These are phyloP conservation scores for Diaporthe batatas DNA, from an alignment of 2,329 filamentous ascomycete species.

Conservation along the genomic window DNA sequence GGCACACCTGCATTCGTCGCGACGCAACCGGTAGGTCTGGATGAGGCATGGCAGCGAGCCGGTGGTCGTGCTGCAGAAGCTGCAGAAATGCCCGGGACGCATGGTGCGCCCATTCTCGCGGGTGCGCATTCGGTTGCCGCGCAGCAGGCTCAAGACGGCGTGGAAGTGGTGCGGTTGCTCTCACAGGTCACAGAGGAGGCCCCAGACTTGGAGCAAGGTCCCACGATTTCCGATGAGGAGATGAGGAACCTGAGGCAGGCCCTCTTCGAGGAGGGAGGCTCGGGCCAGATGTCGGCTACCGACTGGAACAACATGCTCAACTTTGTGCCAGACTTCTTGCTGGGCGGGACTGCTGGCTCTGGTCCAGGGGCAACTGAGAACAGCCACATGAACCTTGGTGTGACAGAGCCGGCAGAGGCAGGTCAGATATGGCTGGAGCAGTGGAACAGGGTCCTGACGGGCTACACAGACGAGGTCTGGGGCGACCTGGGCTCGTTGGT, in stretches of 20 bases:
- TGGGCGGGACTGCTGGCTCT: slow-evolving; percentile 44
- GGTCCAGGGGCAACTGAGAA: slow-evolving; percentile 42
- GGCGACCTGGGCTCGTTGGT: slow-evolving; percentile 71
- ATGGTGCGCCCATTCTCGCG: not conserved
- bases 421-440: slow-evolving; percentile 64
- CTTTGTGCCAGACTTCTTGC: slow-evolving; percentile 62
- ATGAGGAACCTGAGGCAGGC: slow-evolving; percentile 52
- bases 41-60: slow-evolving; percentile 42
- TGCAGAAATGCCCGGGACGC: not conserved
- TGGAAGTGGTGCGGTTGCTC: slow-evolving; percentile 56
- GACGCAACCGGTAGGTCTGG: slow-evolving; percentile 42
- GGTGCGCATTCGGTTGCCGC: slow-evolving; percentile 48
- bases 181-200: slow-evolving; percentile 45
- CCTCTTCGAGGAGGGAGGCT: slow-evolving; percentile 52
- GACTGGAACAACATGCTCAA: slow-evolving; percentile 64
- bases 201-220: slow-evolving; percentile 42
- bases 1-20: slow-evolving; percentile 44
- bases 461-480: slow-evolving; percentile 77
- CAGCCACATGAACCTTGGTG: slow-evolving; percentile 54
- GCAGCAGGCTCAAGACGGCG: slow-evolving; percentile 54
- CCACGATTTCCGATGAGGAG: slow-evolving; percentile 49
- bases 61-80: not conserved
- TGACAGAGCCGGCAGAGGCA: slow-evolving; percentile 54
- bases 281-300: slow-evolving; percentile 39
- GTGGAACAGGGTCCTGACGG: slow-evolving; percentile 68